These are phyloP conservation scores for Leucocoprinus birnbaumii DNA, from an alignment of 768 basidiomycete genomes.

Conservation along the genomic window DNA sequence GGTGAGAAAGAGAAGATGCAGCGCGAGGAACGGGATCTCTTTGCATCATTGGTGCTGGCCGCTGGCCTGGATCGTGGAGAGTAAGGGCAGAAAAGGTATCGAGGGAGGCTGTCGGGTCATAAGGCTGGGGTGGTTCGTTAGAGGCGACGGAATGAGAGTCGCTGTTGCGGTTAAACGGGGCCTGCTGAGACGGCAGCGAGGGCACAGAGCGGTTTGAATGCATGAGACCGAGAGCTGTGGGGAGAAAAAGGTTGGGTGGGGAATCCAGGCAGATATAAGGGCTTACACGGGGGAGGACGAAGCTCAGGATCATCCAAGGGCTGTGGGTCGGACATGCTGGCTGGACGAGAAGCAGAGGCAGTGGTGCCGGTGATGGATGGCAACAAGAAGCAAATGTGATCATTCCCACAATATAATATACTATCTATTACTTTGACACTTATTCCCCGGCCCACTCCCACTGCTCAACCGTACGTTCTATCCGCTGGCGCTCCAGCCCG, in stretches of 20 bases:
- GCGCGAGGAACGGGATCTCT: conserved; percentile 51
- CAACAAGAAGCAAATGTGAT: not conserved
- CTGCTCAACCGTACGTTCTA: conserved; percentile 65
- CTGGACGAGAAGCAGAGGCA: not conserved
- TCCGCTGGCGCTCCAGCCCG: conserved; percentile 68
- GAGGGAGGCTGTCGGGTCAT: conserved; percentile 43
- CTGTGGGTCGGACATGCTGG: not conserved
- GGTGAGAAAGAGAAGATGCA: conserved; percentile 56
- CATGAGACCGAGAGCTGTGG: conserved; percentile 3
- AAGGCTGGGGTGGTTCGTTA: conserved; percentile 25
- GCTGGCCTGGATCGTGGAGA: conserved; percentile 36
- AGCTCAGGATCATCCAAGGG: not conserved
- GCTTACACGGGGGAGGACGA: conserved; percentile 7
- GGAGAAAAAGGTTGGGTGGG: not conserved
- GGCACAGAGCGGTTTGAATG: conserved; percentile 44
- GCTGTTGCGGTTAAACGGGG: conserved; percentile 29
- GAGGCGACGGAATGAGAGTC: conserved; percentile 17
- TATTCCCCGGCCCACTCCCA: conserved; percentile 51
- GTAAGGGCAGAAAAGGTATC: conserved; percentile 54
- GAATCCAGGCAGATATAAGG: not conserved
- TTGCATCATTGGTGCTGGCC: conserved; percentile 14
- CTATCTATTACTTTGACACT: no score
- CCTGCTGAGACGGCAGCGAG: conserved; percentile 37
- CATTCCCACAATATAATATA: conserved; percentile 12
- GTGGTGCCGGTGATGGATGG: not conserved